Conservation (phyloP, 1,284 basidiomycete species). For the Omphalotus olearius region DNA sequence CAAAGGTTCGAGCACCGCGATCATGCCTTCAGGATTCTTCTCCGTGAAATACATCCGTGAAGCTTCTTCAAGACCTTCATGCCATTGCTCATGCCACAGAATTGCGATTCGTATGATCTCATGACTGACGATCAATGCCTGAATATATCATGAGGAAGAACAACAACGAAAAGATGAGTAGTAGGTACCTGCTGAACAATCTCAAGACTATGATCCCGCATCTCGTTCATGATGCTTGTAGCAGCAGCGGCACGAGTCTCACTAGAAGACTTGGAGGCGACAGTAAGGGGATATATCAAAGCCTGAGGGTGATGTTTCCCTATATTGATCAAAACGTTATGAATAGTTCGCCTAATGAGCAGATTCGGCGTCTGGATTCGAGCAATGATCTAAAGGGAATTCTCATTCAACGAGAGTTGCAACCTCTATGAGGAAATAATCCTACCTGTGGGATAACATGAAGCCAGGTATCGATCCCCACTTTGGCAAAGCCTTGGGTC, state of each 20-base stretch:
- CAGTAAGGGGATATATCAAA: slow-evolving; percentile 95
- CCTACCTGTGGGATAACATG: slow-evolving; percentile 95
- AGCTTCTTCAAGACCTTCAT: slow-evolving; percentile 97
- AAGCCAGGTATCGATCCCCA: slow-evolving; percentile 97
- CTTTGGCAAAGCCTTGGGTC: slow-evolving; percentile 81
- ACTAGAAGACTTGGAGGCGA: slow-evolving; percentile 96
- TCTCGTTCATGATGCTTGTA: slow-evolving; percentile 85
- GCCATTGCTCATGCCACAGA: slow-evolving; percentile 99
- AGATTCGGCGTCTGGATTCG: slow-evolving; percentile 93
- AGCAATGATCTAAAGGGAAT: slow-evolving; percentile 79
- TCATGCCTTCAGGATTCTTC: slow-evolving; percentile 99
- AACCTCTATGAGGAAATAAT: background rate
- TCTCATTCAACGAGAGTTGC: background rate
- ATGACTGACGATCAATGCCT: slow-evolving; percentile 89
- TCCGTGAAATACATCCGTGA: slow-evolving; percentile 97
- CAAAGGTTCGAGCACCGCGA: slow-evolving; percentile 88
- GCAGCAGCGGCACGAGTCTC: slow-evolving; percentile 82
- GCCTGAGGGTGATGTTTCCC: slow-evolving; percentile 98
- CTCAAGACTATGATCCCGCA: slow-evolving; percentile 87
- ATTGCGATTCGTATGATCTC: slow-evolving; percentile 98
- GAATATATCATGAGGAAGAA: slow-evolving; percentile 10
- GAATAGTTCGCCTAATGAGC: slow-evolving; percentile 88
- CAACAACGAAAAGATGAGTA: background rate
- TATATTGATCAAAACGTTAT: slow-evolving; percentile 87
- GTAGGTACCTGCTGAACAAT: slow-evolving; percentile 83